Conservation (phyloP, 192 early-diverging fungal genomes). For the Umbelopsis isabellina region DNA sequence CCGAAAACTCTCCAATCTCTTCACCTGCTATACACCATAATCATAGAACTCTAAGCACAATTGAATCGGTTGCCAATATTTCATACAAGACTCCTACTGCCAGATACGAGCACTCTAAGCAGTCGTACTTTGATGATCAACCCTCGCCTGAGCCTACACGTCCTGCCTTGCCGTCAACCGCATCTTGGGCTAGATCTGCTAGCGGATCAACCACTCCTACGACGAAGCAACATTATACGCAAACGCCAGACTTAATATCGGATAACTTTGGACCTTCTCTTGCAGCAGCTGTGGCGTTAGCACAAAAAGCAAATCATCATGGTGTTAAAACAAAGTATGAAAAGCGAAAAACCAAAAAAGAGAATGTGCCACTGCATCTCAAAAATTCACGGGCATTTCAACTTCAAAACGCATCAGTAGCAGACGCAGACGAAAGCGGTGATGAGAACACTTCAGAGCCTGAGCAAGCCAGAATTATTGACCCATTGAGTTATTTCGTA, state of each 20-base stretch:
- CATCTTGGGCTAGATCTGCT: slow-evolving; percentile 60
- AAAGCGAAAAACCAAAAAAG: neutral
- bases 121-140: slow-evolving; percentile 19
- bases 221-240: neutral
- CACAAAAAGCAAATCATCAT: slow-evolving; percentile 36
- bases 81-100: slow-evolving; percentile 28
- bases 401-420: neutral
- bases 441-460: neutral
- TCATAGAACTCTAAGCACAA: slow-evolving; percentile 3
- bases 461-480: neutral
- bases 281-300: slow-evolving; percentile 37
- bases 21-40: slow-evolving; percentile 27
- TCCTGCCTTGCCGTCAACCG: slow-evolving; percentile 58
- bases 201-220: slow-evolving; percentile 38
- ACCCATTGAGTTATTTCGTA: slow-evolving; percentile 11
- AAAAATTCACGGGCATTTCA: neutral
- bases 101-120: neutral
- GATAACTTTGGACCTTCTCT: slow-evolving; percentile 46
- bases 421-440: neutral
- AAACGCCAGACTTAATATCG: slow-evolving; percentile 5
- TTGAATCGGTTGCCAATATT: slow-evolving; percentile 21
- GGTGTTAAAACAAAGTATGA: neutral
- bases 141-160: slow-evolving; percentile 25
- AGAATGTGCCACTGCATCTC: neutral
- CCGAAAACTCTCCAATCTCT: slow-evolving; percentile 29